phyloP scores from a whole-genome alignment of 305 asterid genomes.

The Salvia sclarea region DNA sequence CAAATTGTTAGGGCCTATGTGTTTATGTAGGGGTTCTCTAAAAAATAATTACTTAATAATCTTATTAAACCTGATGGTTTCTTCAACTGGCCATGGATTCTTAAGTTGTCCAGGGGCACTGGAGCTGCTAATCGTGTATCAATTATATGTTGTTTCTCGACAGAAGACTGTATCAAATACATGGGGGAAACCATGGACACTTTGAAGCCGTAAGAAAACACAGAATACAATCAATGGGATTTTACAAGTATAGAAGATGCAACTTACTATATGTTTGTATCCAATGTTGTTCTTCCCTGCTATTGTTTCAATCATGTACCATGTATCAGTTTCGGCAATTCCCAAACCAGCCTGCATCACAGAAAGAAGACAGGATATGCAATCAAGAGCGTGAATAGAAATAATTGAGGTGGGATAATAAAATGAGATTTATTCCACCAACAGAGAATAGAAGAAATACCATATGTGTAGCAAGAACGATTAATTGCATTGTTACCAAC shows the following conservation, averaged over 20 bases:
- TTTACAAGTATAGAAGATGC: constrained; percentile 15
- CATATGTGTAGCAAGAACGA: constrained; percentile 82
- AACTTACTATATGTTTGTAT: constrained; percentile 82
- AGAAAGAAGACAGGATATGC: constrained; percentile 34
- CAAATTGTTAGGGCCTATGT: too few relatives aligned
- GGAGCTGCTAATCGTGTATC: constrained; percentile 4
- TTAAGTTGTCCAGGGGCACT: background rate
- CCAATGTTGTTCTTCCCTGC: constrained; percentile 91
- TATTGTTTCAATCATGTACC: constrained; percentile 87
- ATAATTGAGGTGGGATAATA: constrained; percentile 15
- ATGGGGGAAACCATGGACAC: constrained; percentile 17
- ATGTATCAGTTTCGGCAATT: constrained; percentile 82
- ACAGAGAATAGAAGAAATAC: constrained; percentile 41
- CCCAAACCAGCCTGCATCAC: constrained; percentile 80
- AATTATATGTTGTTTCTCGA: too few relatives aligned
- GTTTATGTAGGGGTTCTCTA: too few relatives aligned
- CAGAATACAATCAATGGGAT: constrained; percentile 17
- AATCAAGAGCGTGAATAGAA: constrained; percentile 27
- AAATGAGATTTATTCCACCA: background rate
- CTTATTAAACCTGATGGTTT: too few relatives aligned
- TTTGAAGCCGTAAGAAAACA: constrained; percentile 6
- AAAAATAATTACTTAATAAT: too few relatives aligned
- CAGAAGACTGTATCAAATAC: constrained; percentile 19
- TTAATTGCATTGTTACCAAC: constrained; percentile 76
- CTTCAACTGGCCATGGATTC: background rate